Conservation (phyloP, 1,284 basidiomycete genomes). For the Trichosporon asahii region DNA sequence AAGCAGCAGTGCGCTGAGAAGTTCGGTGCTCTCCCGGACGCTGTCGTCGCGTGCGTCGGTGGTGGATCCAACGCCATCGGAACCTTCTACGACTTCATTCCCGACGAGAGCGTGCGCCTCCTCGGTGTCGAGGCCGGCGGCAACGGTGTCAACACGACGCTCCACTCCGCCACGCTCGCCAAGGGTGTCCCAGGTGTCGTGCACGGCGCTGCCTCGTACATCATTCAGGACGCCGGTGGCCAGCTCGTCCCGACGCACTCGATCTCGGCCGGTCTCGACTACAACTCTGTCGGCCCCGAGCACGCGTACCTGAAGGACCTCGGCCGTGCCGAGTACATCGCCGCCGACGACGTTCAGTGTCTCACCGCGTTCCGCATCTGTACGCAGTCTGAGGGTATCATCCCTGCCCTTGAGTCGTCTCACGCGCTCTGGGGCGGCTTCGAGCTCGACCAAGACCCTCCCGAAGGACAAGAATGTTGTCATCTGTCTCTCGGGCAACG, state of each 20-base stretch:
- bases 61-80: conserved; percentile 98
- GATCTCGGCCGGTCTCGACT: conserved; percentile 72
- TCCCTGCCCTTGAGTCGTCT: conserved; percentile 91
- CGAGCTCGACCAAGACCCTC: conserved; percentile 76
- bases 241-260: conserved; percentile 98
- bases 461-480: conserved; percentile 83
- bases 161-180: conserved; percentile 87
- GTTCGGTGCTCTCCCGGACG: conserved; percentile 84
- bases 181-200: conserved; percentile 90
- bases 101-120: conserved; percentile 73
- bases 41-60: conserved; percentile 93
- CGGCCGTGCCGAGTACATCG: conserved; percentile 86
- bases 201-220: conserved; percentile 89
- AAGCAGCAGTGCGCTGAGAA: conserved; percentile 75
- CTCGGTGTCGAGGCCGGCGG: conserved; percentile 95
- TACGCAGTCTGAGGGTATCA: conserved; percentile 94
- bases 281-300: conserved; percentile 80
- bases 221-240: conserved; percentile 81
- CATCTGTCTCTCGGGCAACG: conserved; percentile 56
- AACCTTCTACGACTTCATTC: conserved; percentile 91
- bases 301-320: conserved; percentile 95
- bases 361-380: conserved; percentile 85
- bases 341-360: conserved; percentile 90
- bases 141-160: conserved; percentile 81
- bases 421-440: conserved; percentile 94